These are phyloP conservation scores for Oryza officinalis DNA, from an alignment of 176 grass and related monocot genomes.

Conservation along the genomic window DNA sequence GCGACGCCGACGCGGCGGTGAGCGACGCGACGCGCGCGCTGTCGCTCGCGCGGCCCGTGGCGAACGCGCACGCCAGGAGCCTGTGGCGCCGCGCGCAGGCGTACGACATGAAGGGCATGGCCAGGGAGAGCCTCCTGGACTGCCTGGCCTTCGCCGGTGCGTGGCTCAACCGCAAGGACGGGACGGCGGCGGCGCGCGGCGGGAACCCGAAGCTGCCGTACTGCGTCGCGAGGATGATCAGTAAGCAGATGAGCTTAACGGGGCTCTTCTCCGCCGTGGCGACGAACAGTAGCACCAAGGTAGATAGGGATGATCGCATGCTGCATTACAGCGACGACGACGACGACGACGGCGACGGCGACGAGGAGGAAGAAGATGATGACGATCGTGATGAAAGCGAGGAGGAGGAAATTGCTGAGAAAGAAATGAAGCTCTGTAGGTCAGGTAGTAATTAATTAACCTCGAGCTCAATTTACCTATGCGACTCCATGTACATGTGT, in stretches of 20 bases:
- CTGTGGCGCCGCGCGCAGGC: conserved; percentile 86
- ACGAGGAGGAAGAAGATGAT: neutral
- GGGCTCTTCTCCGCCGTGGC: conserved; percentile 63
- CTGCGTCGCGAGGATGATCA: conserved; percentile 81
- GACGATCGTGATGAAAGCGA: conserved; percentile 36
- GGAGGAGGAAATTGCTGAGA: conserved; percentile 27
- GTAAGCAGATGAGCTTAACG: conserved; percentile 69
- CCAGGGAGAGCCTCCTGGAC: conserved; percentile 94
- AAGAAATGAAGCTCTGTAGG: conserved; percentile 23
- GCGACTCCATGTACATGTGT: neutral
- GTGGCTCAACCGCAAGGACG: conserved; percentile 43
- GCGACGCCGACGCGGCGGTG: conserved; percentile 57
- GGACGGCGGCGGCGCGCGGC: conserved; percentile 19
- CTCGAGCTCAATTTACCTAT: neutral
- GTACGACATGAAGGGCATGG: conserved; percentile 93
- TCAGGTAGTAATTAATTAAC: conserved; percentile 29
- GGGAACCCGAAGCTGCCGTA: conserved; percentile 62
- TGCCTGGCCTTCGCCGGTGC: conserved; percentile 65
- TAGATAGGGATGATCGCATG: conserved; percentile 32
- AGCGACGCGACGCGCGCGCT: conserved; percentile 90
- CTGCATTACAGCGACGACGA: neutral
- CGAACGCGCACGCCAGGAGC: conserved; percentile 72
- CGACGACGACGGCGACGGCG: neutral
- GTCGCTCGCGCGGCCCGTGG: conserved; percentile 49
- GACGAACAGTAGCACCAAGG: neutral